Base-by-base conservation (phyloP, 257 asterid genomes). In the Lycium ferocissimum region DNA sequence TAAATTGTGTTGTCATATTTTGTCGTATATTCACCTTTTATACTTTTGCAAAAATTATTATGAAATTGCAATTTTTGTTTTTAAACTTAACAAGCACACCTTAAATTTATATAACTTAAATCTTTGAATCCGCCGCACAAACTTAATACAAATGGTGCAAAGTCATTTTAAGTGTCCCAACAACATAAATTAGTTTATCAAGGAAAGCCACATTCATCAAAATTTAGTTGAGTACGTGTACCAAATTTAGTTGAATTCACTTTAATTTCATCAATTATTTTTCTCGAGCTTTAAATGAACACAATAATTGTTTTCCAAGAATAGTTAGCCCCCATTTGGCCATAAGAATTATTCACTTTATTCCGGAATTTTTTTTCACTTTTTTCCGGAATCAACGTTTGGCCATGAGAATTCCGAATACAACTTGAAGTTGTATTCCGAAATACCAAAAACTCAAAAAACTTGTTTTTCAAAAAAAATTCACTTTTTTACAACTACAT, bases 191-290 rank as follows among this genome's bases (percentile, higher is more conserved):
- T 43, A 3, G 62, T 75, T 22, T 62, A 51, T 22, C 81, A 76
- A 76, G 40, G 40, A 51, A 12, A 22, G 22, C 45, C 62, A 76
- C 12, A 47, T 45, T 3, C 3, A 73, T 73, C 6, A 6, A 20
- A 66, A 73, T n/a, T 45, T 45, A 43, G 37, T 71, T 72, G 35
- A 45, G 33, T 26, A 26, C 33, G n/a, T 12, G 47, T 76, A 51
- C 62, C 40, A 20, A 75, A 49, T 76, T 76, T 76, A 38, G 49
- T 76, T 76, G 49, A 33, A 26, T 78, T 78, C 65, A 78, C 26
- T 78, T 78, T 78, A 78, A 53, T 78, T 78, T 53, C 82, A 26
- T 53, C 49, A 76, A 22, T 76, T 76, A 51, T 13, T 75, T 76
- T 53, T 26, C 40, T 53, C 51, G 65, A 76, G 63, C 65, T 76